Base-by-base conservation (phyloP, 805 yeast genomes). In the Metschnikowia borealis region DNA sequence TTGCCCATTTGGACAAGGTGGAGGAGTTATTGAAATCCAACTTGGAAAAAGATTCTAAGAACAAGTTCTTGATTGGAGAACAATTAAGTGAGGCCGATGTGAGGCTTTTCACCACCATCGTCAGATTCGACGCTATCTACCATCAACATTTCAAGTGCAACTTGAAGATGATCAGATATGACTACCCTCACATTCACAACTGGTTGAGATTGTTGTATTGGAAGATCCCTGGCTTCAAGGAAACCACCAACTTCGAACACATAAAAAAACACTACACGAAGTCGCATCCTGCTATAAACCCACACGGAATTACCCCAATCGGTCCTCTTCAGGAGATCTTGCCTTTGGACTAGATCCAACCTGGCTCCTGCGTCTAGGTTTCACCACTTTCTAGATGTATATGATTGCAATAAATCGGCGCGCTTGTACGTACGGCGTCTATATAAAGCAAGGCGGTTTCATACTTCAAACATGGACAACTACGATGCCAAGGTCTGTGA, bases 141-240 rank as follows among this genome's bases (percentile, higher is more conserved):
- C 92, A 86, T 48, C 96, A 91, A 68, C 97, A 92, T 68, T 94
- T 92, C 81, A 94, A 92, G 71, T 88, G 96, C 68, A 92, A 92
- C 68, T 67, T 89, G 54, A 84, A 84, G 44, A 85, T 84, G 75
- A 87, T 92, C 60, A 81, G 97, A 63, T 64, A 71, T 55, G 87
- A 89, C 55, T 92, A 82, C 66, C 97, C 97, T 20, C 70, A 75
- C 59, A 68, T 91, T 48, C 85, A 89, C 69, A 72, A 81, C 53
- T 92, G 96, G 96, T 67, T 91, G 59, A 76, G 86, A 58, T 81
- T 86, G 57, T 76, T 94, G 60, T 94, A 91, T 71, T 90, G 97
- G 96, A 68, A 68, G 54, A 62, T 78, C 50, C 82, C 83, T 17
- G 89, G 85, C 8, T 87, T 92, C 70, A 78, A 79, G 58, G 80